These are phyloP conservation scores for Crassisporium funariophilum DNA, from an alignment of 768 basidiomycete species.

Conservation along the genomic window DNA sequence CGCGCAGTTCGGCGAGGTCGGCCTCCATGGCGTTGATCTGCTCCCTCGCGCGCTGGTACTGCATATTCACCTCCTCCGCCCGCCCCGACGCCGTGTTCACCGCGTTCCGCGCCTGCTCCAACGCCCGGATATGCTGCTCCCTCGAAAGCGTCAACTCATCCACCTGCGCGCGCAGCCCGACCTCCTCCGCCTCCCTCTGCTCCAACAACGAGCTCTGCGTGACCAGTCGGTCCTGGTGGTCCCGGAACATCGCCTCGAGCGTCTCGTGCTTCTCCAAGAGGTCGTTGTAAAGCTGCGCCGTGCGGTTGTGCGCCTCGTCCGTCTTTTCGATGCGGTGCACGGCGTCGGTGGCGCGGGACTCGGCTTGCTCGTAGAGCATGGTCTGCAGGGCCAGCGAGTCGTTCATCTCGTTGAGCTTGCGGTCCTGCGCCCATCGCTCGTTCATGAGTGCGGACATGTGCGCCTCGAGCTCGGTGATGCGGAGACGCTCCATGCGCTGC, in stretches of 20 bases:
- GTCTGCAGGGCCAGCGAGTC: conserved; percentile 78
- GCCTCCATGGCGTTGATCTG: conserved; percentile 71
- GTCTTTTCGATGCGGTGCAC: conserved; percentile 73
- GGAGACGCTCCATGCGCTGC: conserved; percentile 75
- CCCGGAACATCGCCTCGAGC: conserved; percentile 68
- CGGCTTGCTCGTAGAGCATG: conserved; percentile 76
- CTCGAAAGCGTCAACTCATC: conserved; percentile 70
- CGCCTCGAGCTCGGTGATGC: conserved; percentile 71
- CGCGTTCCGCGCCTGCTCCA: conserved; percentile 84
- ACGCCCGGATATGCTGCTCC: conserved; percentile 83
- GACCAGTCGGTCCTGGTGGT: conserved; percentile 75
- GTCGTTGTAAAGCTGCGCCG: conserved; percentile 64
- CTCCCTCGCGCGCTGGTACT: conserved; percentile 70
- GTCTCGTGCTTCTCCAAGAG: conserved; percentile 64
- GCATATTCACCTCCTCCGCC: conserved; percentile 75
- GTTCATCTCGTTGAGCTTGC: conserved; percentile 68
- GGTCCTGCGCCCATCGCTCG: conserved; percentile 67
- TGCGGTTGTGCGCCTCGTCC: conserved; percentile 67
- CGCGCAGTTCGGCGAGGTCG: conserved; percentile 77
- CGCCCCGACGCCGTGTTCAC: conserved; percentile 76
- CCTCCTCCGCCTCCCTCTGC: conserved; percentile 79
- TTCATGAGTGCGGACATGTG: conserved; percentile 62
- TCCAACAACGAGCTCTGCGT: conserved; percentile 73
- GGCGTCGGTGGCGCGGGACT: conserved; percentile 75
- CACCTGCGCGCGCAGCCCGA: conserved; percentile 62